Evolutionary conservation across 306 rosid genomes (phyloP), one percentile per base, ranked within the genome.

Genomic region (Potentilla sterilis): DNA sequence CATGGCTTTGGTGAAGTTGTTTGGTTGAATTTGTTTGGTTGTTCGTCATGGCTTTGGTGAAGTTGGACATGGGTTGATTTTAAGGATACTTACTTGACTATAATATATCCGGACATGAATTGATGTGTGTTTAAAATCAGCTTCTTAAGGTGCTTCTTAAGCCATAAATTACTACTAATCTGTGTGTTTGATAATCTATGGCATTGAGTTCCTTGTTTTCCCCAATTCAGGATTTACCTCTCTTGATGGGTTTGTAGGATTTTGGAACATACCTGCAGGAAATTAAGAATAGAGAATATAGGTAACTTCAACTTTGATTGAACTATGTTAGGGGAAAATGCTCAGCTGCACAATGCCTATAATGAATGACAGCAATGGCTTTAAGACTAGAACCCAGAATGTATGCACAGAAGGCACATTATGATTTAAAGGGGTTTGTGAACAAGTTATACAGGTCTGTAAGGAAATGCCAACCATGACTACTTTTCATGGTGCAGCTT

Each of bases 261-360:
- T 28, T 28, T 28, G 28, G 62, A 43, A 14, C 78, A 61, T 69
- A 37, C 62, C 83, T 80, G 69, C 72, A 42, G 47, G 18, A 59
- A 38, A 21, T 42, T 65, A 61, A 77, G 40, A 35, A 78, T 6
- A 51, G 2, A 46, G 9, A 43, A 19, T 32, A 15, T 22, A 2
- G 43, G 12, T 46, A 9, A 54, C 35, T 34, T 55, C 34, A 43
- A 67, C 22, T 14, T 42, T 35, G 59, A 51, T 49, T 21, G 15
- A 55, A 52, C 1, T 21, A 21, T 16, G 22, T 14, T 14, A 21
- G 19, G 70, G 11, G 64, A 64, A 49, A 18, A 14, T 67, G 51
- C 78, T 88, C 66, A 89, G 86, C 90, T 79, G 90, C 79, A 85
- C 70, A 83, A 85, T 67, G 71, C 52, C 83, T 77, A 67, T 28